Percentiles rank a stretch among this genome's conserved stretches.
Evolutionary conservation across 2,329 filamentous ascomycete species (phyloP).

Genomic region (Alternaria triticina): DNA sequence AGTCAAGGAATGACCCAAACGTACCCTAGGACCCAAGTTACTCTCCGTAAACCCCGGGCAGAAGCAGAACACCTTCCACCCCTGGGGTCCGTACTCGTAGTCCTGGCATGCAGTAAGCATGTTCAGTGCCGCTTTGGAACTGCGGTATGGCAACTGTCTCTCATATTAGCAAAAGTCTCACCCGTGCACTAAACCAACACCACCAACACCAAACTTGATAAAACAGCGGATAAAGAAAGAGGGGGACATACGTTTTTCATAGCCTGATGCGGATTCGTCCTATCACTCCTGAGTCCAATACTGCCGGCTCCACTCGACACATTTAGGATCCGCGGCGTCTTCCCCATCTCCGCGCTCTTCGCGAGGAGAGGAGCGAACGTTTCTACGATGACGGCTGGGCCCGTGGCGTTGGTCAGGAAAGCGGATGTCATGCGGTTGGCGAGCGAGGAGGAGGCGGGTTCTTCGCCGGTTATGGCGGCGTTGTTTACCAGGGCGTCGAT

Average conservation of each 20-base stretch:
- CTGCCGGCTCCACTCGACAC: slow-evolving; percentile 40
- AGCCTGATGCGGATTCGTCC: slow-evolving; percentile 21
- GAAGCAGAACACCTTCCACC: slow-evolving; percentile 45
- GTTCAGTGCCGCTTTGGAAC: slow-evolving; percentile 46
- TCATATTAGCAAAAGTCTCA: neutral
- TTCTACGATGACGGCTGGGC: slow-evolving; percentile 13
- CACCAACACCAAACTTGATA: neutral
- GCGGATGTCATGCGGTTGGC: slow-evolving; percentile 26
- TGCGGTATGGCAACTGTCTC: slow-evolving; percentile 31
- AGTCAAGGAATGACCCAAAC: neutral
- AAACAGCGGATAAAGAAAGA: neutral
- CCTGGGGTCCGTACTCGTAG: slow-evolving; percentile 31
- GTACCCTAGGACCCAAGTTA: slow-evolving; percentile 24
- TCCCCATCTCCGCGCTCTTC: slow-evolving; percentile 11
- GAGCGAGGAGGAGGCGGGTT: neutral
- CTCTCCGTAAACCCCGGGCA: slow-evolving; percentile 45
- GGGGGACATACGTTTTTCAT: slow-evolving; percentile 5
- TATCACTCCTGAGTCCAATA: slow-evolving; percentile 33
- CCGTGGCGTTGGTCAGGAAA: slow-evolving; percentile 32
- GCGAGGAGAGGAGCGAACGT: slow-evolving; percentile 20
- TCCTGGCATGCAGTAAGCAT: slow-evolving; percentile 45
- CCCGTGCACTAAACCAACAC: neutral
- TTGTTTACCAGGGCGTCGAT: slow-evolving; percentile 50
- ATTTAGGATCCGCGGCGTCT: slow-evolving; percentile 39
- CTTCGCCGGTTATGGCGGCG: slow-evolving; percentile 33